Conservation (phyloP, 495 filamentous ascomycete species). For the Pseudomonodictys pantanalensis region DNA sequence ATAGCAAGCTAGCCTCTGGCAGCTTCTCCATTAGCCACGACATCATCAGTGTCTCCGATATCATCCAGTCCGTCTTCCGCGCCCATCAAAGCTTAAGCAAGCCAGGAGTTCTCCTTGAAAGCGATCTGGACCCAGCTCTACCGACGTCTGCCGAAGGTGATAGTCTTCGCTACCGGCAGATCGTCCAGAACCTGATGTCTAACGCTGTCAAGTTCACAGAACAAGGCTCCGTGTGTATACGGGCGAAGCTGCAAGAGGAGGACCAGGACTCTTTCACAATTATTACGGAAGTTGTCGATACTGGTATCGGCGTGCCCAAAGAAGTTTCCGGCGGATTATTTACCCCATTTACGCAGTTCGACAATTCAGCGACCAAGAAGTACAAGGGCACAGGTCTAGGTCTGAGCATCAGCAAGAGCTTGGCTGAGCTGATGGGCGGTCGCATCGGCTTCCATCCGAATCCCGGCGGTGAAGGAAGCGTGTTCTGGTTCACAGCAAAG, state of each 20-base stretch:
- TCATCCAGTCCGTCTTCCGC: conserved; percentile 54
- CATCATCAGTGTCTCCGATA: conserved; percentile 43
- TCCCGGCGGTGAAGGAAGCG: conserved; percentile 50
- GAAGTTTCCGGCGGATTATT: conserved; percentile 10
- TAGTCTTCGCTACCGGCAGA: conserved; percentile 49
- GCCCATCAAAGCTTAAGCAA: conserved; percentile 48
- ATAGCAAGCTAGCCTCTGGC: conserved; percentile 49
- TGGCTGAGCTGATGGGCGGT: conserved; percentile 32
- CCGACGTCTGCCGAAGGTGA: conserved; percentile 47
- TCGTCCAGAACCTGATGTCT: conserved; percentile 49
- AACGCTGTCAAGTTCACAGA: conserved; percentile 54
- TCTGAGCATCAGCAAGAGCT: conserved; percentile 30
- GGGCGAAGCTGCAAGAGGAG: conserved; percentile 35
- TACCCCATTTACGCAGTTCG: conserved; percentile 32
- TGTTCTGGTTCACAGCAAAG: conserved; percentile 59
- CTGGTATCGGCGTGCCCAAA: conserved; percentile 26
- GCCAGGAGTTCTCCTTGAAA: conserved; percentile 40
- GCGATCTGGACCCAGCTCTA: conserved; percentile 42
- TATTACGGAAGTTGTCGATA: conserved; percentile 42
- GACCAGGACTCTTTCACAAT: conserved; percentile 47
- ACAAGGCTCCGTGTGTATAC: conserved; percentile 43
- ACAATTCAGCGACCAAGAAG: conserved; percentile 28
- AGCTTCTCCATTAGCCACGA: conserved; percentile 47
- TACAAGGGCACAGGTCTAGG: conserved; percentile 31
- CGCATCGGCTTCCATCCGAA: conserved; percentile 50